phyloP scores from a whole-genome alignment of 768 basidiomycete species.

The Jaapia argillacea region DNA sequence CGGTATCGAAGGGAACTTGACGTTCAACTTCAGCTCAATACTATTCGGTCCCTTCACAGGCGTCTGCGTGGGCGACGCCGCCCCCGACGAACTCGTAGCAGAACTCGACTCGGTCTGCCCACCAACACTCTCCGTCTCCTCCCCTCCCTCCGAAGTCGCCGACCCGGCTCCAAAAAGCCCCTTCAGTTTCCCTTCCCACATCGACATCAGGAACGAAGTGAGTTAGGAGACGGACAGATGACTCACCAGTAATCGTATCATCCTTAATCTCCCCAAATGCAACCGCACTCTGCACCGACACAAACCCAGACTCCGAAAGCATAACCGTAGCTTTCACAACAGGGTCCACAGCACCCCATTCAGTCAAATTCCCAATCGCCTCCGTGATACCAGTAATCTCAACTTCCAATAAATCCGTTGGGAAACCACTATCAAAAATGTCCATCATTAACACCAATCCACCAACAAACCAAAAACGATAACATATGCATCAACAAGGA shows the following conservation, averaged over 20 bases:
- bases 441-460: constrained; percentile 5
- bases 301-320: constrained; percentile 81
- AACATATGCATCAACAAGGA: too few relatives aligned
- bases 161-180: constrained; percentile 70
- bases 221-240: neutral
- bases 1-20: constrained; percentile 53
- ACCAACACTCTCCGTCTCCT: constrained; percentile 21
- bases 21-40: constrained; percentile 54
- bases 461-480: constrained; percentile 1
- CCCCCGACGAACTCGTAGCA: constrained; percentile 17
- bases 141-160: constrained; percentile 26
- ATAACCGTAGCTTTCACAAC: constrained; percentile 79
- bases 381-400: constrained; percentile 64
- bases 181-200: constrained; percentile 66
- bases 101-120: constrained; percentile 26
- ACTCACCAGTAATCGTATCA: constrained; percentile 62
- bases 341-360: constrained; percentile 69
- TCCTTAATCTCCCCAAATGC: constrained; percentile 77
- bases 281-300: constrained; percentile 70
- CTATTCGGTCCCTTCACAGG: constrained; percentile 42
- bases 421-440: constrained; percentile 43
- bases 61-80: constrained; percentile 20
- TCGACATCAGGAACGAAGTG: constrained; percentile 4
- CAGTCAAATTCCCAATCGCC: constrained; percentile 77
- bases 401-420: constrained; percentile 63